phyloP scores from a whole-genome alignment of 1,284 basidiomycete genomes.

The Irpex sp. region DNA sequence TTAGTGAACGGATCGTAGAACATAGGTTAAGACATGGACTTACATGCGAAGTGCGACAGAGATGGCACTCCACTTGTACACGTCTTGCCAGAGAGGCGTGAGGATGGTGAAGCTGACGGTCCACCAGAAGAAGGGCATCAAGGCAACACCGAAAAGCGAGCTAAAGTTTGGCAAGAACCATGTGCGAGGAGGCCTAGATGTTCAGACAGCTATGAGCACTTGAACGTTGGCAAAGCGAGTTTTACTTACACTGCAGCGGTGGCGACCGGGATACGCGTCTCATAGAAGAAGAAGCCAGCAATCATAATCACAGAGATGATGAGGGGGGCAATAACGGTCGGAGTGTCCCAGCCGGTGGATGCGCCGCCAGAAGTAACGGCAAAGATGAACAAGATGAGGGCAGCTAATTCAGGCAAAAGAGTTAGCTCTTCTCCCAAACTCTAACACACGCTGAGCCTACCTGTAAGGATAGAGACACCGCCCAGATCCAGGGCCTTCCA shows the following conservation, averaged over 20 bases:
- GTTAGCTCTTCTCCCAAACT: not conserved
- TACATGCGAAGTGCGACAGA: slow-evolving; percentile 36
- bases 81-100: slow-evolving; percentile 36
- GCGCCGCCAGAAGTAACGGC: slow-evolving; percentile 43
- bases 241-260: slow-evolving; percentile 36
- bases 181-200: slow-evolving; percentile 31
- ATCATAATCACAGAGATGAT: slow-evolving; percentile 38
- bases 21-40: slow-evolving; percentile 8
- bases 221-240: not conserved
- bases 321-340: slow-evolving; percentile 38
- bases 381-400: slow-evolving; percentile 42
- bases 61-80: slow-evolving; percentile 37
- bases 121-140: slow-evolving; percentile 43
- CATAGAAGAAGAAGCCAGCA: slow-evolving; percentile 39
- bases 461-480: slow-evolving; percentile 39
- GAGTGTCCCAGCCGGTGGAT: slow-evolving; percentile 38
- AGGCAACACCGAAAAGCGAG: slow-evolving; percentile 34
- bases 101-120: slow-evolving; percentile 33
- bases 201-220: not conserved
- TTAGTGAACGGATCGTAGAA: not conserved
- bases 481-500: slow-evolving; percentile 36
- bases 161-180: slow-evolving; percentile 42
- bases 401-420: slow-evolving; percentile 14
- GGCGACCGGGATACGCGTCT: slow-evolving; percentile 33
- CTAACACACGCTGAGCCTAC: slow-evolving; percentile 10